Evolutionary conservation across 1,284 basidiomycete genomes (phyloP).

Genomic region (Moniliophthora roreri): DNA sequence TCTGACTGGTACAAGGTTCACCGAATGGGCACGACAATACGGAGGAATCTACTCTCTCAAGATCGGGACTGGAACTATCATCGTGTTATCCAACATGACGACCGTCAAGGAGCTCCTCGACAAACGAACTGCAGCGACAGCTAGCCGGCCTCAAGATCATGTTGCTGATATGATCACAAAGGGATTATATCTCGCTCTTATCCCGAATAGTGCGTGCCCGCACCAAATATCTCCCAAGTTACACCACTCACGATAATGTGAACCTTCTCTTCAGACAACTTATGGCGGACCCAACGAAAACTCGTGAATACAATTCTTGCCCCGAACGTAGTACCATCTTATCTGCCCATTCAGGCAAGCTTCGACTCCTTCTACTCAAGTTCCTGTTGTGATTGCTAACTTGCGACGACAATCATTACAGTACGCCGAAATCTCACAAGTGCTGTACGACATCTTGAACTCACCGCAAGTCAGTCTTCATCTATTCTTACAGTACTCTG

Average conservation of each 20-base stretch:
- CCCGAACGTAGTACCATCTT: constrained; percentile 21
- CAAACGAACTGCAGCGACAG: constrained; percentile 21
- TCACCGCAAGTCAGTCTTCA: constrained; percentile 27
- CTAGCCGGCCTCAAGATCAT: constrained; percentile 23
- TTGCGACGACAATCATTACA: neutral
- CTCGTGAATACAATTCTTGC: constrained; percentile 28
- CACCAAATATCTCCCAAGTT: neutral
- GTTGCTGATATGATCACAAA: constrained; percentile 22
- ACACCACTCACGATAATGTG: neutral
- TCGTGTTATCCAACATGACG: constrained; percentile 22
- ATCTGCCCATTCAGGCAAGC: constrained; percentile 21
- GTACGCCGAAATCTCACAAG: constrained; percentile 30
- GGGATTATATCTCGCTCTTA: constrained; percentile 19
- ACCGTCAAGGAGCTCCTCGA: constrained; percentile 25
- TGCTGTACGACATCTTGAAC: constrained; percentile 30
- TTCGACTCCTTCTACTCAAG: neutral
- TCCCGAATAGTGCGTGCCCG: constrained; percentile 14
- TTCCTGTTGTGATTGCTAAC: no score
- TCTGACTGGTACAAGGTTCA: neutral
- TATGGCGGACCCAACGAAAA: constrained; percentile 31
- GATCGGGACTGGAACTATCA: constrained; percentile 12
- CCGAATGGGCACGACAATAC: constrained; percentile 3
- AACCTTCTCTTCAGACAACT: constrained; percentile 16
- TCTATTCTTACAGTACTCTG: no score
- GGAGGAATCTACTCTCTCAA: constrained; percentile 9